Conservation (phyloP, 2,329 filamentous ascomycete species). For the Colletotrichum sp. region DNA sequence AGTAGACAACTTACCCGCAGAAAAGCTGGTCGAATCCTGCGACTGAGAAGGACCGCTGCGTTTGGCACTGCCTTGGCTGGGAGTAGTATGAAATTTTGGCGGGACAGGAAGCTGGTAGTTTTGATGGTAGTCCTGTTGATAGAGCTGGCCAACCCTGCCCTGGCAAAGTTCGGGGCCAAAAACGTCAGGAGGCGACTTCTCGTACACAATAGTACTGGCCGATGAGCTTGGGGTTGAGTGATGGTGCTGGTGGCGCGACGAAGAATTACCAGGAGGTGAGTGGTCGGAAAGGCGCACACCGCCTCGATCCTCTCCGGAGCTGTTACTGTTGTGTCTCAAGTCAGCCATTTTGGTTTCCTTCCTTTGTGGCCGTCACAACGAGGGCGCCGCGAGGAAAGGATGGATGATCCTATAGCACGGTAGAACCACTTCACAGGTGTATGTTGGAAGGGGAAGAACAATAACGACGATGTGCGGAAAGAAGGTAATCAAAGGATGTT, state of each 20-base stretch:
- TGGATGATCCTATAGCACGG: neutral
- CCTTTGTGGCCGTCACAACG: neutral
- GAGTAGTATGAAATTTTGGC: neutral
- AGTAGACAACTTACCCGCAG: neutral
- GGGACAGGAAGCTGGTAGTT: conserved; percentile 6
- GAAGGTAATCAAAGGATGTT: neutral
- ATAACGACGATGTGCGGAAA: neutral
- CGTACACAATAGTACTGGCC: neutral
- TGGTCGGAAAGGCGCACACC: conserved; percentile 16
- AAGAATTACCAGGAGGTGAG: neutral
- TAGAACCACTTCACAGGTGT: neutral
- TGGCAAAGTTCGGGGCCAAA: neutral
- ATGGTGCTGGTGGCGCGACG: neutral
- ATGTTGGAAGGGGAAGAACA: neutral
- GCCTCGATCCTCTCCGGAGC: neutral
- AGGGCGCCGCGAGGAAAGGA: neutral
- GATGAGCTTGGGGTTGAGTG: conserved; percentile 1
- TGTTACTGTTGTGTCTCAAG: neutral
- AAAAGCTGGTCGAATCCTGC: neutral
- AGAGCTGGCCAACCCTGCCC: neutral
- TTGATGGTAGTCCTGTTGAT: neutral
- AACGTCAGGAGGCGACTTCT: conserved; percentile 6
- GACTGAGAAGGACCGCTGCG: neutral
- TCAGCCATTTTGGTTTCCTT: neutral
- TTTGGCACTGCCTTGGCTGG: neutral